Percentiles rank a stretch among this genome's conserved stretches.
phyloP scores from a whole-genome alignment of 192 early-diverging fungal genomes.

The Backusella sp. region DNA sequence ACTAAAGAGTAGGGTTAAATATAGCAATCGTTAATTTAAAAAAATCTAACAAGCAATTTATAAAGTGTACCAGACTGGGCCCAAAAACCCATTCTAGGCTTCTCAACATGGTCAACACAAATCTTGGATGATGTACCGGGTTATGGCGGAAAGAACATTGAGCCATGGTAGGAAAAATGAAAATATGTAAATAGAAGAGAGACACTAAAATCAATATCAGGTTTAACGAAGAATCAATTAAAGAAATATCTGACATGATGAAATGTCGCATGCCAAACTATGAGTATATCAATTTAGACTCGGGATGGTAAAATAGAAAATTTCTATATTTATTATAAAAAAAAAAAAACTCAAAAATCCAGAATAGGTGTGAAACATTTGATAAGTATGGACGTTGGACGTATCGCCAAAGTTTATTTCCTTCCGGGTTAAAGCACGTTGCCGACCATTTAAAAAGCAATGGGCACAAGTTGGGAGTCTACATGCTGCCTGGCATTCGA shows the following conservation, averaged over 20 bases:
- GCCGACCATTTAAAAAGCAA: conserved; percentile 16
- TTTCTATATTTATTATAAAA: neutral
- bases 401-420: conserved; percentile 25
- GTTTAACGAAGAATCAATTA: conserved; percentile 26
- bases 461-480: conserved; percentile 30
- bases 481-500: conserved; percentile 30
- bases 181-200: neutral
- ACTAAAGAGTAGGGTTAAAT: neutral
- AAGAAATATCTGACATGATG: conserved; percentile 29
- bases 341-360: neutral
- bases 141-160: conserved; percentile 27
- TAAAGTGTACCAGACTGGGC: conserved; percentile 13
- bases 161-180: conserved; percentile 19
- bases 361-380: neutral
- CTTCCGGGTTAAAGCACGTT: conserved; percentile 13
- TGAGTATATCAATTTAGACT: conserved; percentile 34
- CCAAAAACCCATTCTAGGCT: conserved; percentile 28
- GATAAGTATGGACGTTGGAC: conserved; percentile 32
- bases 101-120: conserved; percentile 38
- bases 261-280: conserved; percentile 24
- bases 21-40: neutral
- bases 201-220: neutral
- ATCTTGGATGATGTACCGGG: conserved; percentile 32
- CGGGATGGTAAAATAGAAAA: conserved; percentile 22
- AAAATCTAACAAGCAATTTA: neutral